Evolutionary conservation across 306 rosid species (phyloP).

Genomic region (Vigna angularis): DNA sequence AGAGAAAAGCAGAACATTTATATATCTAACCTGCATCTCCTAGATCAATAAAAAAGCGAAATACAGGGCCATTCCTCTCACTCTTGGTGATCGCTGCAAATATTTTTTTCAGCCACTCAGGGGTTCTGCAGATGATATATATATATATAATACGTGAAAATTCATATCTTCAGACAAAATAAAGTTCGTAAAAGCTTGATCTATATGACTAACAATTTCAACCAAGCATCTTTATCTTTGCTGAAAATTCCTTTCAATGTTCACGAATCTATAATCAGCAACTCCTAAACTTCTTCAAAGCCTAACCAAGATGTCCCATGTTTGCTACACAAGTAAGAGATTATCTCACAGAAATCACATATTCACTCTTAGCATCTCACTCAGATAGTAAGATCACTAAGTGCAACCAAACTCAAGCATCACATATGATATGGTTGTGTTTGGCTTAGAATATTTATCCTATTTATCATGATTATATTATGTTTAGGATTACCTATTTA

Average conservation of each 20-base stretch:
- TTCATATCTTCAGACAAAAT: conserved; percentile 14
- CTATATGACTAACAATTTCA: conserved; percentile 24
- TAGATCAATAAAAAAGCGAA: conserved; percentile 95
- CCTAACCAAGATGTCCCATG: conserved; percentile 1
- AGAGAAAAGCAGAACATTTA: not conserved
- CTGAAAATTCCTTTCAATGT: conserved; percentile 14
- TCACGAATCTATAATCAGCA: conserved; percentile 19
- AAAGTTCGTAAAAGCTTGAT: conserved; percentile 18
- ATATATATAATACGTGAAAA: conserved; percentile 33
- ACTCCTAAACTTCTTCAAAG: not conserved
- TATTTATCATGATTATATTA: too few relatives aligned
- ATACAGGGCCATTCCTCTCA: conserved; percentile 90
- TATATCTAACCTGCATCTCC: conserved; percentile 92
- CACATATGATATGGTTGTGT: not conserved
- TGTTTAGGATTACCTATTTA: too few relatives aligned
- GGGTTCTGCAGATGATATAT: conserved; percentile 68
- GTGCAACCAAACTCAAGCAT: not conserved
- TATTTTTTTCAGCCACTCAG: conserved; percentile 92
- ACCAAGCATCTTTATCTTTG: conserved; percentile 29
- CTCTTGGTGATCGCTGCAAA: conserved; percentile 79
- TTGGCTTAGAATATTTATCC: not conserved
- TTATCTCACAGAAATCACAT: not conserved
- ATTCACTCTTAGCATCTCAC: conserved; percentile 1
- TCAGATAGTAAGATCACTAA: not conserved
- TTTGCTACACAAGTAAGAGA: not conserved